Evolutionary conservation across 495 filamentous ascomycete genomes (phyloP), one percentile per base, ranked within the genome.

Genomic region (Bathelium albidoporum): DNA sequence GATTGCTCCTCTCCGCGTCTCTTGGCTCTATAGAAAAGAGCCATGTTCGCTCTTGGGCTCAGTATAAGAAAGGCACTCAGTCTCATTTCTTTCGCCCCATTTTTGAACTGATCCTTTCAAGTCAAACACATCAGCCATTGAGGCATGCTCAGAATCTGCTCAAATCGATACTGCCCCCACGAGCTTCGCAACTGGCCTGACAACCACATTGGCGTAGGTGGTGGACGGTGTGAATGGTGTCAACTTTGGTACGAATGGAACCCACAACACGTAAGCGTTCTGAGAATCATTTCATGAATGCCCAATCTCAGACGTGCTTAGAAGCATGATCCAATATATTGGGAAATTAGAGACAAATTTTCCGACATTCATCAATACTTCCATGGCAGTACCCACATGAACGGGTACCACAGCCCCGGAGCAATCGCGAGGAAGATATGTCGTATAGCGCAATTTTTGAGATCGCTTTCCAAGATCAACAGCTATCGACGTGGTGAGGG

Each of bases 151-250:
- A 49, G 20, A 49, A 2, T 22, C 44, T 49, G 44, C 18, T 20
- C 44, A 16, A 49, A 20, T 22, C 12, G 11, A 49, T 16, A 49
- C 18, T 49, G 44, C 20, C 44, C 44, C 18, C 44, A 49, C 44
- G 44, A 49, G 18, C 11, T 49, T 49, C 44, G 44, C 44, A 10
- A 49, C 18, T 49, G 11, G 18, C 44, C 44, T n/a, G 18, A 5
- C 44, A 49, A 49, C 20, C 20, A 16, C 18, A 5, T 49, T n/a
- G 44, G 44, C 14, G 11, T 22, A 5, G 44, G 44, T 5, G 44
- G 44, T 20, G 44, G 44, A 49, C 44, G 44, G 44, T 49, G 44
- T 49, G 44, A 49, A 49, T 49, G 44, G 44, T 49, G 44, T n/a
- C 44, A 49, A 49, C 44, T 49, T n/a, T 49, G 44, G 44, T 49